Conservation (phyloP, 257 asterid genomes). For the Solanum lignicaule region DNA sequence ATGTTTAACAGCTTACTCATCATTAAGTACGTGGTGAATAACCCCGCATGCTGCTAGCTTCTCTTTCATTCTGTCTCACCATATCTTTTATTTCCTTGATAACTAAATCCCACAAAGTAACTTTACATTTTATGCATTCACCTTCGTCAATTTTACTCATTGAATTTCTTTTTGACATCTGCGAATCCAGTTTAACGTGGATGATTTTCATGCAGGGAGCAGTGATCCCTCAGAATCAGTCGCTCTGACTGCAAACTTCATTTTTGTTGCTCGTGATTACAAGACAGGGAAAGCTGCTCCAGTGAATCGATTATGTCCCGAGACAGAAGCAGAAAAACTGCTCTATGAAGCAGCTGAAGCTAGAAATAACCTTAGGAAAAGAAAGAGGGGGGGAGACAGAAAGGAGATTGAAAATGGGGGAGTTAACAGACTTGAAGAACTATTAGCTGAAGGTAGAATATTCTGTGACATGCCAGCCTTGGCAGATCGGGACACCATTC, state of each 20-base stretch:
- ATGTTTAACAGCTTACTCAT: not conserved
- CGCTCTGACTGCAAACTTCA: slow-evolving; percentile 83
- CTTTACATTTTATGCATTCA: not conserved
- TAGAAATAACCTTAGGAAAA: slow-evolving; percentile 55
- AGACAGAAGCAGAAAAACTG: slow-evolving; percentile 57
- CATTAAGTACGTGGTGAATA: not conserved
- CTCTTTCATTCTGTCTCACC: not conserved
- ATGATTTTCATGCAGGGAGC: slow-evolving; percentile 24
- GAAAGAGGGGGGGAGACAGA: slow-evolving; percentile 33
- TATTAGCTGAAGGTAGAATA: slow-evolving; percentile 78
- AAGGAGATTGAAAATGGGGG: slow-evolving; percentile 53
- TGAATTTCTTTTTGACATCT: not conserved
- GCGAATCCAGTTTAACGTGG: not conserved
- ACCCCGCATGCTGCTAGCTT: not conserved
- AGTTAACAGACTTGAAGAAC: slow-evolving; percentile 37
- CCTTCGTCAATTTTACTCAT: not conserved
- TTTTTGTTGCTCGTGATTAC: slow-evolving; percentile 94
- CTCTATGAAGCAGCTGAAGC: slow-evolving; percentile 77
- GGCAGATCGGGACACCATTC: slow-evolving; percentile 89
- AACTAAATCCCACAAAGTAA: not conserved
- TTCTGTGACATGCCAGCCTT: slow-evolving; percentile 97
- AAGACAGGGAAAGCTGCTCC: slow-evolving; percentile 81
- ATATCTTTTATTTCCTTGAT: not conserved
- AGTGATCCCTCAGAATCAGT: slow-evolving; percentile 41
- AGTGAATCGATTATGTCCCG: slow-evolving; percentile 60